phyloP scores from a whole-genome alignment of 176 grass and related monocot genomes.

The Guadua angustifolia region DNA sequence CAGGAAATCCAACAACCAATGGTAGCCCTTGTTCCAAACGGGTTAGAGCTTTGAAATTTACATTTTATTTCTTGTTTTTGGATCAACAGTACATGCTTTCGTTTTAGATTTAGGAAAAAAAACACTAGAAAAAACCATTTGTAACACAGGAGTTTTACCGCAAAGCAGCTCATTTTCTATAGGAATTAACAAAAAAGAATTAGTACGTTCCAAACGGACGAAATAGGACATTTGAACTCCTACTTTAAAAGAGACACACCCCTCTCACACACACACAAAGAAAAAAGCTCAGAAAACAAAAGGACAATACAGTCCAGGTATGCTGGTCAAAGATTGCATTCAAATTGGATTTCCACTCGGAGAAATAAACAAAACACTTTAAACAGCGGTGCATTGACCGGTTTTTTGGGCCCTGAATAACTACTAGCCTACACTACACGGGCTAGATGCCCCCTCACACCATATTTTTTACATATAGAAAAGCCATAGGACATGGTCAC shows the following conservation, averaged over 20 bases:
- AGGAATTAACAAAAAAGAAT: not conserved
- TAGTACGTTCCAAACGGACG: not conserved
- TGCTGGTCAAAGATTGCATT: conserved; percentile 51
- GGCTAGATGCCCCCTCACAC: conserved; percentile 37
- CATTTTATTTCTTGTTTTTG: not conserved
- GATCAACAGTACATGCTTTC: not conserved
- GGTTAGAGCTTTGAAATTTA: not conserved
- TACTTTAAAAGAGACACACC: not conserved
- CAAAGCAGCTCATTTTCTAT: not conserved
- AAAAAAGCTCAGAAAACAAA: not conserved
- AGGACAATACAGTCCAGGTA: conserved; percentile 20
- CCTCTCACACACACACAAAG: not conserved
- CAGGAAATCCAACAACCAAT: not conserved
- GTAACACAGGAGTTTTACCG: not conserved
- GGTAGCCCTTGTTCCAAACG: no score
- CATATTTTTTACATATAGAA: not conserved
- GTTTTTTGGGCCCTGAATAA: conserved; percentile 25
- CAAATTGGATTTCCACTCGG: conserved; percentile 48
- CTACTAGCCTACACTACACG: conserved; percentile 40
- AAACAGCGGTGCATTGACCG: conserved; percentile 47
- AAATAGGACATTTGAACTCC: not conserved
- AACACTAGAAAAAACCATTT: not conserved
- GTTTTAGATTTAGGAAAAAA: not conserved
- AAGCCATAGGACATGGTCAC: not conserved
- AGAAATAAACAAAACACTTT: conserved; percentile 54